Base-by-base conservation (phyloP, 352 stramenopile species). In the Phytophthora litchii region DNA sequence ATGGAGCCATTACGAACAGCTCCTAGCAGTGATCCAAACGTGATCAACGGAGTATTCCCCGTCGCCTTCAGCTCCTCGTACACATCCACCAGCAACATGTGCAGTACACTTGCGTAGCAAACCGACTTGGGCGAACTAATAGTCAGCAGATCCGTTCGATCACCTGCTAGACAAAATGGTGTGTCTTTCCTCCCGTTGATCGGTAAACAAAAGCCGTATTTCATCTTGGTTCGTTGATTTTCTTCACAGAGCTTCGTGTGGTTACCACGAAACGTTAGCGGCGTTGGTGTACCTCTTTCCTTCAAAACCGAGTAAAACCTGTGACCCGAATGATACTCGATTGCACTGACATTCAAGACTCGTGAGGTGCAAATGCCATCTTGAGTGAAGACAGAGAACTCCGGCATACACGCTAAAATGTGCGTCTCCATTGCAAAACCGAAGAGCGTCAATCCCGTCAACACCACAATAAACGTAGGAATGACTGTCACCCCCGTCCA, bases 21-120 rank as follows among this genome's bases (percentile, higher is more conserved):
- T 37, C 77, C 77, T 2, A 87, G 65, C 29, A 87, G 43, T 34
- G 78, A 74, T 19, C 78, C 78, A 29, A 69, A 88, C 4, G 75
- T 52, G 20, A 88, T 47, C 8, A 69, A 44, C n/a, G 78, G 78
- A 10, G 62, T 56, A 1, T 44, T 68, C 4, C 54, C 52, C 7
- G 70, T 41, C 1, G 36, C 52, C 13, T 64, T 20, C 37, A 88
- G 35, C 38, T 85, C 70, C 20, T 73, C 66, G 52, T 85, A 85
- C 19, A 83, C 74, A 35, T 85, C 78, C 27, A 83, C 54, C 16
- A 88, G 59, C n/a, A 88, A 27, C 70, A 88, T 74, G 48, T 88
- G 75, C 49, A 88, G 52, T n/a, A 80, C 70, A 44, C 75, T 85
- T 14, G 48, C 71, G 16, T 78, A 81, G 48, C 78, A 88, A 8